Base-by-base conservation (phyloP, 2,329 filamentous ascomycete genomes). In the Beauveria sp. region DNA sequence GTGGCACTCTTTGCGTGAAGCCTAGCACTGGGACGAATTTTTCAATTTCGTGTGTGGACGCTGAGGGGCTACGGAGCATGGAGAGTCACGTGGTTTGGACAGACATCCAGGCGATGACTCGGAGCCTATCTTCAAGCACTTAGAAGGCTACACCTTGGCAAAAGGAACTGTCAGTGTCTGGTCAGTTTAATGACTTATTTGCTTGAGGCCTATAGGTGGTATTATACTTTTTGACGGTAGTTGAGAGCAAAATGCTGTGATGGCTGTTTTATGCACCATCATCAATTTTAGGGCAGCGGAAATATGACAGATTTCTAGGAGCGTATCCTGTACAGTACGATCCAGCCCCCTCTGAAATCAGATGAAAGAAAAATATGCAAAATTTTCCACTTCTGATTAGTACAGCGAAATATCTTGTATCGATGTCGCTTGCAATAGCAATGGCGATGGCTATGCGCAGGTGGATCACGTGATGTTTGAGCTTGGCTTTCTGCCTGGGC, bases 31-130 rank as follows among this genome's bases (percentile, higher is more conserved):
- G 65, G 69, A 69, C 67, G 72, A 76, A 74, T 76, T 76, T 77
- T 77, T 73, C 70, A 74, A 74, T 74, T 77, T 76, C 72, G 71
- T 77, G 75, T 77, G 75, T 76, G 75, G 73, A 71, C 75, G 71
- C 72, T 70, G 74, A 76, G 75, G 75, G 75, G 75, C 72, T 76
- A 66, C 62, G 63, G 65, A 65, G 65, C 55, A 62, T 56, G n/a
- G 41, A 16, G 59, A 28, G 63, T 75, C 73, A 76, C 73, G 73
- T 75, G 73, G 34, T 10, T 10, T n/a, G 0, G 8, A 28, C 20
- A 64, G 61, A 73, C 68, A 74, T 67, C 69, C 24, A 28, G n/a
- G 37, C 44, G 43, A 40, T 24, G n/a, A 56, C 41, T 56, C n/a
- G 10, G 18, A 56, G 12, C 43, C 10, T 34, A 46, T 26, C 4